Base-by-base conservation (phyloP, 768 basidiomycete species). In the Tephrocybe sp. region DNA sequence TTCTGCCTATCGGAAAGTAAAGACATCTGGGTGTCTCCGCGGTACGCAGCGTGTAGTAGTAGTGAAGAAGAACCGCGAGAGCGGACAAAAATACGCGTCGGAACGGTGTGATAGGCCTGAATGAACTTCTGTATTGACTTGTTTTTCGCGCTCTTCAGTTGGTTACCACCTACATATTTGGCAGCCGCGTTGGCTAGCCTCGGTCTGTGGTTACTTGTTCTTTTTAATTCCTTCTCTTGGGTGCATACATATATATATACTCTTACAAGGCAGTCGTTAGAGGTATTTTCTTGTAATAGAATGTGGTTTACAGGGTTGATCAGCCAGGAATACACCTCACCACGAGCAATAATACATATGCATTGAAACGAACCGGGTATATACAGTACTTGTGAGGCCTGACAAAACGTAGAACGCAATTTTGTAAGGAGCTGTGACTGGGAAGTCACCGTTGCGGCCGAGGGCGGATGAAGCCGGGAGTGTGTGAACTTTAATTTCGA, bases 401-500 rank as follows among this genome's bases (percentile, higher is more conserved):
- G n/a, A n/a, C n/a, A n/a, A n/a, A n/a, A n/a, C n/a, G n/a, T n/a
- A 34, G 32, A 9, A 31, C 16, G 31, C 5, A 26, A 26, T 9
- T 9, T 18, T 9, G 37, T 21, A 38, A 16, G 19, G 37, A 13
- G 35, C 7, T 15, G 22, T 41, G 9, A 21, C n/a, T 27, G 41
- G 6, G 18, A 12, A 39, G 49, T 35, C 54, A 51, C 47, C 35
- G 18, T 25, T 21, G 18, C 36, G 26, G 52, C 44, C 48, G 52
- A 51, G 28, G 67, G 68, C 72, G 73, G 74, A 68, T 58, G 66
- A 70, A 71, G 69, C 73, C 73, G 74, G 73, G 72, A 71, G 62
- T 68, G 75, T 77, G 75, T 49, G 75, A 75, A 74, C 49, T 63
- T 65, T 67, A 68, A 69, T 71, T 73, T 74, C 67, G 67, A 75